A percentile compares a stretch with the other conserved stretches of the same genome.
Conservation (phyloP, 2,329 filamentous ascomycete genomes). For the Dryadomyces sulphureus region DNA sequence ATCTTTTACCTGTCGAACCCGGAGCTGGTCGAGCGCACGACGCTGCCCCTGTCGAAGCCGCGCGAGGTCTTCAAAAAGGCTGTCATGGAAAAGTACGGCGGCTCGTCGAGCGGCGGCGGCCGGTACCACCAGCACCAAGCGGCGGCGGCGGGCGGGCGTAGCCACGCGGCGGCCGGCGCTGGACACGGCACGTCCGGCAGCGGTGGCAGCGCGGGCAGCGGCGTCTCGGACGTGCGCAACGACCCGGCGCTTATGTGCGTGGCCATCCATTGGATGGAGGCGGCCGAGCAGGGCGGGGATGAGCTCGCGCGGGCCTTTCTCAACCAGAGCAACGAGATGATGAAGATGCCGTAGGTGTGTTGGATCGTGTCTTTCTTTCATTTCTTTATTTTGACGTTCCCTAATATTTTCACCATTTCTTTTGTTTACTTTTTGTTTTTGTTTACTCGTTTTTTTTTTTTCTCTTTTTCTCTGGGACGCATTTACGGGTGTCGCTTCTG, state of each 20-base stretch:
- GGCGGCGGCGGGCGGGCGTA: background rate
- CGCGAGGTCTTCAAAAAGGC: conserved; percentile 83
- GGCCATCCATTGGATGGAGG: conserved; percentile 94
- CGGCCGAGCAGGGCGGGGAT: conserved; percentile 75
- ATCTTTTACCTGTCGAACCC: conserved; percentile 89
- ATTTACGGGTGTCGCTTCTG: background rate
- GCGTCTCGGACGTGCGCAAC: conserved; percentile 42
- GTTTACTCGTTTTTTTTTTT: background rate
- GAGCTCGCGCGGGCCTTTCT: conserved; percentile 70
- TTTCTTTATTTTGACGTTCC: background rate
- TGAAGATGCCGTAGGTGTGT: background rate
- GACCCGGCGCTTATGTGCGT: conserved; percentile 86
- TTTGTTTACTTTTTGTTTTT: background rate
- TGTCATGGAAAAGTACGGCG: conserved; percentile 54
- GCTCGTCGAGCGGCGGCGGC: conserved; percentile 13
- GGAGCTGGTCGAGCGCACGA: conserved; percentile 66
- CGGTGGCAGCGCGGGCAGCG: conserved; percentile 12
- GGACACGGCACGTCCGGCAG: conserved; percentile 13
- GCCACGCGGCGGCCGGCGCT: conserved; percentile 10
- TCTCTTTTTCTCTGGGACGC: background rate
- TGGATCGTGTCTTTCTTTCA: too few species aligned
- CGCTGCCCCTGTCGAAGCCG: conserved; percentile 69
- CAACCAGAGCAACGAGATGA: conserved; percentile 36
- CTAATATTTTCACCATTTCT: background rate
- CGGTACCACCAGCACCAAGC: conserved; percentile 8